Base-by-base conservation (phyloP, 768 basidiomycete species). In the Vararia minispora region DNA sequence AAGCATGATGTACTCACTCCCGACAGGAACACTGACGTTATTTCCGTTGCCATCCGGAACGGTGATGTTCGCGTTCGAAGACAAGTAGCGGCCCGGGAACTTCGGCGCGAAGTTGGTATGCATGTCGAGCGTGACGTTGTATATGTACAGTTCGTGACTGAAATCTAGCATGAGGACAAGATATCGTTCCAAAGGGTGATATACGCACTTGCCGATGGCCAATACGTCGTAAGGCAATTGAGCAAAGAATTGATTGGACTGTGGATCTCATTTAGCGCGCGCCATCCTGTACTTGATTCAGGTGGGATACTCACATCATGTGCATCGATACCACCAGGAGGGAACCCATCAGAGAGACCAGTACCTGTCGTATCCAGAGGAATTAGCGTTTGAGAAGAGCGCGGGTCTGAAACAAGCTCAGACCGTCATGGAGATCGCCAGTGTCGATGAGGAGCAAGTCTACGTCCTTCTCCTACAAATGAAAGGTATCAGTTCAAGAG, bases 1-100 rank as follows among this genome's bases (percentile, higher is more conserved):
- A n/a, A n/a, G 17, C 16, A 13, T 16, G 21, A 2, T n/a, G 17
- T 7, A 50, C 61, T 35, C 41, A 64, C 64, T 57, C 11, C 72
- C 72, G 22, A 70, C 52, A 0, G 69, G 66, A 1, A 66, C 57
- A 30, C 53, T 64, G 40, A 55, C 52, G 3, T 38, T 43, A 21
- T 59, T 39, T 8, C 60, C 63, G 11, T 54, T 43, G 30, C 59
- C 48, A 47, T 71, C 66, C n/a, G 65, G 45, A 6, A 81, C 53
- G 2, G 86, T 87, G 52, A 92, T 84, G 59, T 91, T 83, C 39
- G 74, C 82, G 50, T 92, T 92, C 3, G 79, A 83, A 2, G 84
- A 75, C 32, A 94, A 59, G 55, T 87, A 90, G 30, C 77, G 68
- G 5, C 80, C 85, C 6, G 72, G 63, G 56, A 77, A 66, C 27